Conservation (phyloP, 1,139 yeast genomes). For the Taphrina communis region DNA sequence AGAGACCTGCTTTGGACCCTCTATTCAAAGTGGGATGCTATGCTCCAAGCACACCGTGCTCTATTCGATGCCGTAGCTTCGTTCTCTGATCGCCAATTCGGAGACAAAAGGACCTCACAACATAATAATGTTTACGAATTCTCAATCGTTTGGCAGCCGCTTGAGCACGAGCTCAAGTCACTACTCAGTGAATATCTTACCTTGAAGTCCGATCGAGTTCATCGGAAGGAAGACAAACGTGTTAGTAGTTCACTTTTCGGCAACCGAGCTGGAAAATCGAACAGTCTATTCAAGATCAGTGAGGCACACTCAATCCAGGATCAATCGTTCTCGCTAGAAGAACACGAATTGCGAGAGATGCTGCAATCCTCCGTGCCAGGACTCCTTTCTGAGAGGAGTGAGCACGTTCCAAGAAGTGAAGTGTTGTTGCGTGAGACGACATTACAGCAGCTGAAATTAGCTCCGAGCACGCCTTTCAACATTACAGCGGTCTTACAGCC, state of each 20-base stretch:
- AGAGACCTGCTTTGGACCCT: conserved; percentile 43
- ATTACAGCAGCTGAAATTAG: conserved; percentile 9
- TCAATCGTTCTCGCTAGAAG: conserved; percentile 3
- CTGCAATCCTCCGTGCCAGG: conserved; percentile 37
- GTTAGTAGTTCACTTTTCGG: conserved; percentile 16
- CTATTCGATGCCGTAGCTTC: conserved; percentile 33
- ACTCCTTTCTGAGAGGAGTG: conserved; percentile 28
- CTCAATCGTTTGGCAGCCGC: conserved; percentile 41
- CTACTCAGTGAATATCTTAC: conserved; percentile 37
- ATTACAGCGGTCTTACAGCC: conserved; percentile 39
- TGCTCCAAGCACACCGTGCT: conserved; percentile 40
- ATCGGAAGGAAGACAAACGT: conserved; percentile 2
- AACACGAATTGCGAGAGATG: conserved; percentile 26
- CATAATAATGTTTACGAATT: conserved; percentile 25
- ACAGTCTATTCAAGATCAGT: conserved; percentile 13
- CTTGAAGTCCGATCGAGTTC: conserved; percentile 7
- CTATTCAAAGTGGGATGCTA: conserved; percentile 42
- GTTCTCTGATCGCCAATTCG: conserved; percentile 13
- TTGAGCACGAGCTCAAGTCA: conserved; percentile 39
- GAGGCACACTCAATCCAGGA: conserved; percentile 1
- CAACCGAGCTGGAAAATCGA: not conserved
- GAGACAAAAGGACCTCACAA: conserved; percentile 3
- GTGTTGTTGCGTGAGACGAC: not conserved
- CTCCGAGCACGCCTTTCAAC: conserved; percentile 39
- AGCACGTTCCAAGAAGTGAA: not conserved